Conservation (phyloP, 78 protist species). For the Goniomonas avonlea region DNA sequence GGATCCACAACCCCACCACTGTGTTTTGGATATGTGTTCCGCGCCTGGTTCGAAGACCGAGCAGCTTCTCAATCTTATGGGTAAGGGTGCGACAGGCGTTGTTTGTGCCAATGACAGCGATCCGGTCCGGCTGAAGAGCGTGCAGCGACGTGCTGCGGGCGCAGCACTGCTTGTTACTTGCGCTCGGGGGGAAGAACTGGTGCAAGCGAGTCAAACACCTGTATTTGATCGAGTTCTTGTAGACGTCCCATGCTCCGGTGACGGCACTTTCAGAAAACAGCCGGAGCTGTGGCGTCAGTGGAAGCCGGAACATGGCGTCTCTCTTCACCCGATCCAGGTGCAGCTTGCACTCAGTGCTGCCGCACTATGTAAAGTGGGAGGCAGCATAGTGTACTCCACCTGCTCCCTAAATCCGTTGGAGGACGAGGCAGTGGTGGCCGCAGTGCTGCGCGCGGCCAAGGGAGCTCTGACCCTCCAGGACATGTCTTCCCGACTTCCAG, state of each 20-base stretch:
- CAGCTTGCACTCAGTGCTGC: constrained; percentile 66
- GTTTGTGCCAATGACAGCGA: constrained; percentile 34
- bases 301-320: constrained; percentile 22
- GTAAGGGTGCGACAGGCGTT: not conserved
- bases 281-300: constrained; percentile 73
- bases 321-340: constrained; percentile 60
- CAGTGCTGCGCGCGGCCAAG: constrained; percentile 37
- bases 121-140: constrained; percentile 5
- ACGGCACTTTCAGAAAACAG: constrained; percentile 87
- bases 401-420: constrained; percentile 96
- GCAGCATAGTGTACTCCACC: constrained; percentile 90
- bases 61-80: constrained; percentile 77
- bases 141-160: constrained; percentile 92
- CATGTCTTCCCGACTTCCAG: constrained; percentile 45
- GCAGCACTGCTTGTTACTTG: constrained; percentile 91
- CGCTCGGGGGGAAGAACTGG: too few relatives aligned
- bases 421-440: constrained; percentile 93
- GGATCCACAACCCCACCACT: not conserved
- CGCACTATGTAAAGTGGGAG: constrained; percentile 79
- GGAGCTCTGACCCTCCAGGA: constrained; percentile 71
- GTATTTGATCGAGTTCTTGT: constrained; percentile 32
- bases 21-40: constrained; percentile 94
- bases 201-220: too few relatives aligned
- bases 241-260: constrained; percentile 62
- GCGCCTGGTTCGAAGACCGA: constrained; percentile 98